phyloP scores from a whole-genome alignment of 2,329 filamentous ascomycete genomes.

The Claviceps spartinae region DNA sequence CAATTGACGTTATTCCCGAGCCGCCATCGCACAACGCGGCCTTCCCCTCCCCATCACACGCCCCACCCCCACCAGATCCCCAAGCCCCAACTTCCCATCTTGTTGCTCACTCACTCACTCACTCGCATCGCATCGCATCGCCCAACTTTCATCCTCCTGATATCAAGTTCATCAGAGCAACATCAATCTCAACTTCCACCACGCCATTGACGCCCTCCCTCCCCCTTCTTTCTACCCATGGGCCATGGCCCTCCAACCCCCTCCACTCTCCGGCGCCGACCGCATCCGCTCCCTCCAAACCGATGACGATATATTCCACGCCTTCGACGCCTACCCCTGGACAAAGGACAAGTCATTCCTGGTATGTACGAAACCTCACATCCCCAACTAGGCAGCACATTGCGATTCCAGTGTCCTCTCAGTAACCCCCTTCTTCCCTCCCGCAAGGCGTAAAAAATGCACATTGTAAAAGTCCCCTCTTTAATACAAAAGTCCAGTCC shows the following conservation, averaged over 20 bases:
- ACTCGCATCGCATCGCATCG: background rate
- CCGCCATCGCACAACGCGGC: background rate
- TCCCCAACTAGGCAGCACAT: background rate
- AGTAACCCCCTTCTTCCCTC: background rate
- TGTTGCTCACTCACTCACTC: background rate
- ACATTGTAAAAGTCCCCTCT: background rate
- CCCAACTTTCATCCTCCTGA: background rate
- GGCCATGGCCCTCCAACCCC: background rate
- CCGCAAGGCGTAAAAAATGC: no score
- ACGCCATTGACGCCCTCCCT: background rate
- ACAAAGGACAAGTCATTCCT: slow-evolving; percentile 54
- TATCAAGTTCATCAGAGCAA: background rate
- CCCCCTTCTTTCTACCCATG: no score
- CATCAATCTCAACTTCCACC: background rate
- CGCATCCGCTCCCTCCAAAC: slow-evolving; percentile 26
- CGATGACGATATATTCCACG: slow-evolving; percentile 36
- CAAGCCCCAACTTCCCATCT: background rate
- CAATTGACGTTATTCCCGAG: background rate
- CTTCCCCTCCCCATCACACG: background rate
- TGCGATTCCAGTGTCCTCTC: background rate
- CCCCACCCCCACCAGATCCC: background rate
- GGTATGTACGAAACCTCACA: slow-evolving; percentile 22
- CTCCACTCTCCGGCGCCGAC: slow-evolving; percentile 12
- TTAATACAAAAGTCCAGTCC: slow-evolving; percentile 22
- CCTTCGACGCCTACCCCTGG: slow-evolving; percentile 56